Evolutionary conservation across 2,329 filamentous ascomycete genomes (phyloP).

Genomic region (Escovopsis sp.): DNA sequence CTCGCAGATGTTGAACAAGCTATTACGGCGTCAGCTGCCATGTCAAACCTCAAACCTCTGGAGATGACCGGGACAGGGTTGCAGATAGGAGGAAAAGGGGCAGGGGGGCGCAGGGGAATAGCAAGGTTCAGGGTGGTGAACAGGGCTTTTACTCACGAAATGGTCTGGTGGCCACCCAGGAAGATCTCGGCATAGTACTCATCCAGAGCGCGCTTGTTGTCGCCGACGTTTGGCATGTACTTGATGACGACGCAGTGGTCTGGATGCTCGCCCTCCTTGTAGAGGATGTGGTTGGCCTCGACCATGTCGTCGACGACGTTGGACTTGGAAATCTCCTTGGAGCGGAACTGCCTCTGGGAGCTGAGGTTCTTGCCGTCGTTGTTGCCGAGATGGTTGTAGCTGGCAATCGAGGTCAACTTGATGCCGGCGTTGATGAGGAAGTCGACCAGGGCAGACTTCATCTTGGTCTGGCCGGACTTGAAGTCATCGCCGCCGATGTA

Average conservation of each 20-base stretch:
- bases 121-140: background rate
- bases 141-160: constrained; percentile 40
- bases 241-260: constrained; percentile 99
- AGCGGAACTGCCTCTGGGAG: constrained; percentile 96
- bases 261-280: constrained; percentile 83
- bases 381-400: constrained; percentile 98
- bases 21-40: constrained; percentile 22
- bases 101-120: no score
- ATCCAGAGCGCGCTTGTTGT: constrained; percentile 96
- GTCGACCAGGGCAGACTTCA: constrained; percentile 98
- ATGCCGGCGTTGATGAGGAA: constrained; percentile 98
- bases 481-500: constrained; percentile 98
- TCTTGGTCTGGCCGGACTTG: constrained; percentile 99
- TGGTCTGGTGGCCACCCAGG: constrained; percentile 95
- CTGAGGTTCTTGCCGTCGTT: constrained; percentile 98
- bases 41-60: no score
- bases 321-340: constrained; percentile 98
- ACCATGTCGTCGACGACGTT: constrained; percentile 99
- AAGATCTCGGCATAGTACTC: constrained; percentile 99
- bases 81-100: no score
- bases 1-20: constrained; percentile 97
- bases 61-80: no score
- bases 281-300: constrained; percentile 80
- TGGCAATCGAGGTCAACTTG: constrained; percentile 95
- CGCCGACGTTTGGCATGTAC: constrained; percentile 97